These are phyloP conservation scores for Podosphaera xanthii DNA, from an alignment of 2,329 filamentous ascomycete species.

Conservation along the genomic window DNA sequence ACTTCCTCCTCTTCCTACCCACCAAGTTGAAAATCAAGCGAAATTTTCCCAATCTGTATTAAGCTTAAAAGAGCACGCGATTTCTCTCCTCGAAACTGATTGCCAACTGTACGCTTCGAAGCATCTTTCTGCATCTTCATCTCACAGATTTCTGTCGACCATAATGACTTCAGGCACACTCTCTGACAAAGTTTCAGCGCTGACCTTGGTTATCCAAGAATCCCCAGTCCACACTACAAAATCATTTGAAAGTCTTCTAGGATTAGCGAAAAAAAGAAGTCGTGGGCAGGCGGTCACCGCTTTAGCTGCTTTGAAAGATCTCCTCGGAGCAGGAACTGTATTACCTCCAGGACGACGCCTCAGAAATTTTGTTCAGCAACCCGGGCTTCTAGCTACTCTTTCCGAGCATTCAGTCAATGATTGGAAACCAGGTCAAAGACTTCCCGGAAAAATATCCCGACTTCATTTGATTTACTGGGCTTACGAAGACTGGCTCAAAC, in stretches of 20 bases:
- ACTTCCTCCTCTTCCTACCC: slow-evolving; percentile 27
- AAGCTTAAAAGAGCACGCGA: slow-evolving; percentile 45
- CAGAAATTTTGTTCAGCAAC: slow-evolving; percentile 56
- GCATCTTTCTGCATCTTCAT: slow-evolving; percentile 55
- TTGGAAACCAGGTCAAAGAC: slow-evolving; percentile 46
- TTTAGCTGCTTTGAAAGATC: slow-evolving; percentile 80
- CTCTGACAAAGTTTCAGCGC: slow-evolving; percentile 85
- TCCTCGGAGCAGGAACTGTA: slow-evolving; percentile 71
- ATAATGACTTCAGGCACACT: slow-evolving; percentile 94
- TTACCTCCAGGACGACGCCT: slow-evolving; percentile 66
- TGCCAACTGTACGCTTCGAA: slow-evolving; percentile 49
- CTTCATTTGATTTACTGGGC: slow-evolving; percentile 69
- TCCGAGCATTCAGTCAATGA: slow-evolving; percentile 30
- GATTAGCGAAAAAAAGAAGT: slow-evolving; percentile 75
- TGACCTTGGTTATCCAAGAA: slow-evolving; percentile 87
- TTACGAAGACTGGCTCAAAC: slow-evolving; percentile 90
- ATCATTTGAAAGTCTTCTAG: slow-evolving; percentile 64
- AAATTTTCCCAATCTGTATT: slow-evolving; percentile 27
- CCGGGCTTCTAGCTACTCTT: slow-evolving; percentile 48
- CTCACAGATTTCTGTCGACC: slow-evolving; percentile 86
- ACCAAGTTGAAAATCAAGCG: slow-evolving; percentile 23
- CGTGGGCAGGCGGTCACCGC: slow-evolving; percentile 81
- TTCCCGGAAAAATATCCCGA: slow-evolving; percentile 54
- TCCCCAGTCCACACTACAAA: slow-evolving; percentile 85
- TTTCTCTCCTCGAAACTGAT: slow-evolving; percentile 54